Conservation (phyloP, 2,329 filamentous ascomycete species). For the Periconia sp. region DNA sequence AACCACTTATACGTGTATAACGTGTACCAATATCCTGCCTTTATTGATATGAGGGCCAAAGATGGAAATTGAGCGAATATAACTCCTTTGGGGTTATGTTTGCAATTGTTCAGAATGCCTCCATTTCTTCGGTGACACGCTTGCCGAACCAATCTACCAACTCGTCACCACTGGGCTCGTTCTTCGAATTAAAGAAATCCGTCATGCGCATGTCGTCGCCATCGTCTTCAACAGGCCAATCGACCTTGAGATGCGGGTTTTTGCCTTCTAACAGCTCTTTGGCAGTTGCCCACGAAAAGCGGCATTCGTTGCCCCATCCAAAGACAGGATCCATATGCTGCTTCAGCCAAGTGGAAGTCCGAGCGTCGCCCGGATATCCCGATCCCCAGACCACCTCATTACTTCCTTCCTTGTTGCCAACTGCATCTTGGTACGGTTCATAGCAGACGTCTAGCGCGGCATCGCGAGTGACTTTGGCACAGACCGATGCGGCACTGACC, state of each 20-base stretch:
- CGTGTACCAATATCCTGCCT: too few relatives aligned
- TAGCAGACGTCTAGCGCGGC: constrained; percentile 84
- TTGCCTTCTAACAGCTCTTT: constrained; percentile 91
- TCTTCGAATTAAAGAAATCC: constrained; percentile 69
- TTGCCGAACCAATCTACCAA: constrained; percentile 83
- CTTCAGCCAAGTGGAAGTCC: constrained; percentile 82
- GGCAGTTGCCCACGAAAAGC: constrained; percentile 94
- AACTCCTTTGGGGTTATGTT: too few relatives aligned
- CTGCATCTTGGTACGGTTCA: constrained; percentile 52
- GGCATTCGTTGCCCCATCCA: constrained; percentile 91
- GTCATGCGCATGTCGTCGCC: constrained; percentile 71
- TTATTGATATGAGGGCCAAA: too few relatives aligned
- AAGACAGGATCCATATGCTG: constrained; percentile 90
- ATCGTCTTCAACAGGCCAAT: constrained; percentile 84
- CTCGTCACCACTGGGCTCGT: constrained; percentile 65
- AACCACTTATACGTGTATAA: too few relatives aligned
- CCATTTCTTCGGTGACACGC: constrained; percentile 71
- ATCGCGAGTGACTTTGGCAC: constrained; percentile 94
- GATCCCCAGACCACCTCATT: constrained; percentile 74
- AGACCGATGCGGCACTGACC: constrained; percentile 91
- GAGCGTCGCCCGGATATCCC: constrained; percentile 87
- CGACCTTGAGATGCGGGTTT: constrained; percentile 70
- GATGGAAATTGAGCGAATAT: too few relatives aligned
- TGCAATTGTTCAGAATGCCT: constrained; percentile 65
- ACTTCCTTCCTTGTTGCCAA: constrained; percentile 34